Percentiles rank a stretch among this genome's conserved stretches.
phyloP scores from a whole-genome alignment of 345 rosid genomes.

The Gossypium rotundifolium region DNA sequence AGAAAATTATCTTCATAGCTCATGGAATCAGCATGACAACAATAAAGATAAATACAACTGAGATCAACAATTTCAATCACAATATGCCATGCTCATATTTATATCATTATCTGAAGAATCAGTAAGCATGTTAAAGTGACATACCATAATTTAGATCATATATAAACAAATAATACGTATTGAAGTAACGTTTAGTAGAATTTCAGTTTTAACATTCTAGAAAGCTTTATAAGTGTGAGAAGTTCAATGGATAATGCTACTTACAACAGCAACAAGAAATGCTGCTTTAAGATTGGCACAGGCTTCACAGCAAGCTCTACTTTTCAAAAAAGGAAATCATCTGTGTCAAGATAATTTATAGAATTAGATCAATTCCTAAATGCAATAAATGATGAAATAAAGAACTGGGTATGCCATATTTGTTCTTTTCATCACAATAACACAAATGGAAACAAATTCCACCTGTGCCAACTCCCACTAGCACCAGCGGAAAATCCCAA shows the following conservation, averaged over 20 bases:
- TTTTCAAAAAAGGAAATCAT: conserved; percentile 94
- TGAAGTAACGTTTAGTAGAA: neutral
- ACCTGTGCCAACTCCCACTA: conserved; percentile 92
- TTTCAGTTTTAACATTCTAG: neutral
- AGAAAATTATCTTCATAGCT: neutral
- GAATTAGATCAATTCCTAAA: neutral
- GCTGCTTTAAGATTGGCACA: conserved; percentile 98
- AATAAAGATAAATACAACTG: neutral
- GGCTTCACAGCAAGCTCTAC: conserved; percentile 91
- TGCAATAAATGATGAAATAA: neutral
- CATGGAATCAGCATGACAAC: neutral
- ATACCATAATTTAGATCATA: neutral
- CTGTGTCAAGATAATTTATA: conserved; percentile 40
- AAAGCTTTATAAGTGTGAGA: neutral
- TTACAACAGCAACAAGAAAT: conserved; percentile 89
- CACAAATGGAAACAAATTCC: conserved; percentile 22
- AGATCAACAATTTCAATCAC: neutral
- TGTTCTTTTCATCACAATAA: conserved; percentile 2
- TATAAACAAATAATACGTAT: neutral
- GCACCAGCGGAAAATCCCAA: conserved; percentile 98
- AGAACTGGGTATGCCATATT: neutral
- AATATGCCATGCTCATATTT: conserved; percentile 4
- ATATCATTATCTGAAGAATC: neutral
- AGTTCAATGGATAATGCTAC: conserved; percentile 15
- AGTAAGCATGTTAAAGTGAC: neutral